phyloP scores from a whole-genome alignment of 306 rosid genomes.

The Cucurbita argyrosperma region DNA sequence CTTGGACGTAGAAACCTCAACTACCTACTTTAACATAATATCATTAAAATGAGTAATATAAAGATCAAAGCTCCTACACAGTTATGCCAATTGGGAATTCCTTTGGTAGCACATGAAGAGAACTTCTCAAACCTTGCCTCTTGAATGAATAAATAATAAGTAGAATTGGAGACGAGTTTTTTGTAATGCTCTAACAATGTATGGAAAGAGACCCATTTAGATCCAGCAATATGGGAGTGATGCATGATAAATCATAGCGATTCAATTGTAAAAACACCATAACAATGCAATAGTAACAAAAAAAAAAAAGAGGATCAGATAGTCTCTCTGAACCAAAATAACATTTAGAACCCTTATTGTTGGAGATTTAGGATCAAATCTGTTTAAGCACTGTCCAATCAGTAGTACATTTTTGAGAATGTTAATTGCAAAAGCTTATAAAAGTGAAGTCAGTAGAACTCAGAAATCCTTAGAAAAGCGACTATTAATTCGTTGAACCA shows the following conservation, averaged over 20 bases:
- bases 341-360: neutral
- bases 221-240: neutral
- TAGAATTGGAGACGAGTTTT: neutral
- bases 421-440: neutral
- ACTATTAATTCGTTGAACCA: too few species aligned
- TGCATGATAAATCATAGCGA: neutral
- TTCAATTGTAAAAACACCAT: neutral
- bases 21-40: slow-evolving; percentile 32
- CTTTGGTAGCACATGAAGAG: neutral
- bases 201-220: neutral
- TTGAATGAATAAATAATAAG: neutral
- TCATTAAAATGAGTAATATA: neutral
- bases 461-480: neutral
- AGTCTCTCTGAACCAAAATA: neutral
- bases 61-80: neutral
- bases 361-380: neutral
- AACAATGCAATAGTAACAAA: neutral
- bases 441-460: neutral
- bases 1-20: slow-evolving; percentile 82
- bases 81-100: neutral
- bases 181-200: neutral
- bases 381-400: neutral
- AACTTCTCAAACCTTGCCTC: neutral
- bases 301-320: too few species aligned
- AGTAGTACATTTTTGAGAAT: neutral